Conservation (phyloP, 192 early-diverging fungal species). For the Diversispora eburnea region DNA sequence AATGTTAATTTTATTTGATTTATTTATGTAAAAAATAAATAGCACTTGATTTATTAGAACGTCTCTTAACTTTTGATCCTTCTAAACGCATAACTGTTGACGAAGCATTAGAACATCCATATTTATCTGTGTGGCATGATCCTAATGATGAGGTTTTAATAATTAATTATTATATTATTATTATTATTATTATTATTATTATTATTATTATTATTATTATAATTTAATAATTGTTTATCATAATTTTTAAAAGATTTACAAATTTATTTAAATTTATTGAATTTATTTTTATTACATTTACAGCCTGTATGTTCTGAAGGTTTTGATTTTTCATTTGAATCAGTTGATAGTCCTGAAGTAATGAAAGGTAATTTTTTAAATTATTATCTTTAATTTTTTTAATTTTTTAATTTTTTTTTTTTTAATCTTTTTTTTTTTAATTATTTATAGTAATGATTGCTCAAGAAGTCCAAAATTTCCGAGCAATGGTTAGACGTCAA, state of each 20-base stretch:
- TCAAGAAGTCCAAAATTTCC: slow-evolving; percentile 24
- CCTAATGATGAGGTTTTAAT: slow-evolving; percentile 38
- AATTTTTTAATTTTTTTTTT: neutral
- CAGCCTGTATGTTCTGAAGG: slow-evolving; percentile 14
- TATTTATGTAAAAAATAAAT: neutral
- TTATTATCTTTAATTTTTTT: neutral
- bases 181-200: neutral
- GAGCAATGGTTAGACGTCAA: slow-evolving; percentile 20
- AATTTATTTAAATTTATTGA: neutral
- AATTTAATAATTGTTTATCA: no score
- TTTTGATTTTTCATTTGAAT: slow-evolving; percentile 28
- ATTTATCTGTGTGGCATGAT: slow-evolving; percentile 60
- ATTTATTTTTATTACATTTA: neutral
- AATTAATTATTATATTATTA: neutral
- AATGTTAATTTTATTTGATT: neutral
- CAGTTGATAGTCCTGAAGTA: slow-evolving; percentile 11
- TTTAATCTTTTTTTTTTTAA: neutral
- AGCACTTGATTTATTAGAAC: slow-evolving; percentile 79
- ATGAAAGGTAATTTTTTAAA: neutral
- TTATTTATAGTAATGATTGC: slow-evolving; percentile 8
- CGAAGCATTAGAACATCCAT: slow-evolving; percentile 82
- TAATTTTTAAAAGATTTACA: no score
- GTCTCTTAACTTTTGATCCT: slow-evolving; percentile 78
- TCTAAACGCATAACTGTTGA: slow-evolving; percentile 78
- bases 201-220: neutral